Evolutionary conservation across 352 stramenopile genomes (phyloP).

Genomic region (Phytophthora agathidicida): DNA sequence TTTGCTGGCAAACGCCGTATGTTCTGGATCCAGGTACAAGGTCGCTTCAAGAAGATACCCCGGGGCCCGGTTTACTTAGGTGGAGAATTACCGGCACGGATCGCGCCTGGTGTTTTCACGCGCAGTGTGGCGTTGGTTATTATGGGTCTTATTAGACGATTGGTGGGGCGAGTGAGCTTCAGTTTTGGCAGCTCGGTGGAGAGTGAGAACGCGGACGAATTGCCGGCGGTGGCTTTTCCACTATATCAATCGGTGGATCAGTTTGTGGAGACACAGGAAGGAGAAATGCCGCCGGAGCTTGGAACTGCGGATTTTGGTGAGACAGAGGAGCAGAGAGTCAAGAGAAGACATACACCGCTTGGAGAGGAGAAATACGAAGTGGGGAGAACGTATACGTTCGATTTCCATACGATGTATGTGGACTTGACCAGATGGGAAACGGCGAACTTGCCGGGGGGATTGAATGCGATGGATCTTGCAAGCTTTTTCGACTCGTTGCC

Average conservation of each 20-base stretch:
- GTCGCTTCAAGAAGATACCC: conserved; percentile 73
- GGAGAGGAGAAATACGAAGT: conserved; percentile 57
- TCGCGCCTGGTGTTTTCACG: conserved; percentile 77
- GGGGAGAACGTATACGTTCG: conserved; percentile 85
- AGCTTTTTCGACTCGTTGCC: conserved; percentile 84
- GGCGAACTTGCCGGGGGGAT: conserved; percentile 68
- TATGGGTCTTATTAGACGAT: conserved; percentile 72
- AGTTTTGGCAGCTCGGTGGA: conserved; percentile 62
- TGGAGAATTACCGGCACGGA: conserved; percentile 67
- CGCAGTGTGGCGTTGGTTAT: conserved; percentile 80
- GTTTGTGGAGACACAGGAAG: conserved; percentile 69
- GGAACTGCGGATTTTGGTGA: conserved; percentile 73
- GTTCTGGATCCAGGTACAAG: conserved; percentile 91
- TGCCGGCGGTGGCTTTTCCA: conserved; percentile 76
- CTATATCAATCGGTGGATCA: conserved; percentile 85
- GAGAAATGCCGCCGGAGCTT: conserved; percentile 55
- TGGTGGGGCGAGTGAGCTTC: conserved; percentile 70
- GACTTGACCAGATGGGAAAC: conserved; percentile 83
- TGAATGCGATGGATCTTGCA: conserved; percentile 76
- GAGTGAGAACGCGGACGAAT: conserved; percentile 27
- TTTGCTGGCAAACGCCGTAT: conserved; percentile 72
- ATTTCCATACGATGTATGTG: conserved; percentile 91
- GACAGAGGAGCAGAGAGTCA: conserved; percentile 42
- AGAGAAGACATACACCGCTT: conserved; percentile 55
- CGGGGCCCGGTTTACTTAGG: conserved; percentile 70